Evolutionary conservation across 768 basidiomycete genomes (phyloP).

Genomic region (Kwoniella botswanensis): DNA sequence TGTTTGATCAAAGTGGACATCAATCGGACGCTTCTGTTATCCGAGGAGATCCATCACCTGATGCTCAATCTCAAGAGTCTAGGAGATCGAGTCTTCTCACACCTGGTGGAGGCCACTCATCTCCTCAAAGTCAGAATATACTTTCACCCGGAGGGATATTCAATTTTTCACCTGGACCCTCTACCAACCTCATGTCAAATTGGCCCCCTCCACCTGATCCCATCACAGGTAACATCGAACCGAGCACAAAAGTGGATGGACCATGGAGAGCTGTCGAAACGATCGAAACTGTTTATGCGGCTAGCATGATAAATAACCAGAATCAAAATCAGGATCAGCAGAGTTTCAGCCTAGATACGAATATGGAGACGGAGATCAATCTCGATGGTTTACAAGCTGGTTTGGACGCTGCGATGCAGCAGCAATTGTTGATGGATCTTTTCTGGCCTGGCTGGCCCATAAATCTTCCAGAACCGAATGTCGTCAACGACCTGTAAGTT

Average conservation of each 20-base stretch:
- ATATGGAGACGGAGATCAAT: constrained; percentile 24
- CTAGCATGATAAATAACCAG: constrained; percentile 11
- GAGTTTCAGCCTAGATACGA: background rate
- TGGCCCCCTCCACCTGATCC: constrained; percentile 30
- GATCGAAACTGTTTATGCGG: constrained; percentile 24
- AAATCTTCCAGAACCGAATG: constrained; percentile 49
- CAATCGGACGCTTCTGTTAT: background rate
- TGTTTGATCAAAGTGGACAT: constrained; percentile 1
- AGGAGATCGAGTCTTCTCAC: constrained; percentile 19
- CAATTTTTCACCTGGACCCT: constrained; percentile 49
- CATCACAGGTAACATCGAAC: constrained; percentile 15
- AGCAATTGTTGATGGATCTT: constrained; percentile 51
- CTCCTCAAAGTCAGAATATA: constrained; percentile 14
- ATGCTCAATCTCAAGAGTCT: constrained; percentile 8
- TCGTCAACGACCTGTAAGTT: constrained; percentile 52
- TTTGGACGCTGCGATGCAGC: constrained; percentile 43
- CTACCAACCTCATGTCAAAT: constrained; percentile 13
- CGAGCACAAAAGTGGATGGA: constrained; percentile 28
- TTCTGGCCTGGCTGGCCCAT: constrained; percentile 55
- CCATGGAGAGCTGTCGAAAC: constrained; percentile 45
- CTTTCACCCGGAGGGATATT: constrained; percentile 48
- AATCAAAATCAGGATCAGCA: constrained; percentile 2
- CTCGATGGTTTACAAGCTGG: constrained; percentile 25
- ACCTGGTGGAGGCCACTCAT: background rate
- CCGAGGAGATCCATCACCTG: constrained; percentile 3